phyloP scores from a whole-genome alignment of 257 asterid genomes.

The Solanum peruvianum region DNA sequence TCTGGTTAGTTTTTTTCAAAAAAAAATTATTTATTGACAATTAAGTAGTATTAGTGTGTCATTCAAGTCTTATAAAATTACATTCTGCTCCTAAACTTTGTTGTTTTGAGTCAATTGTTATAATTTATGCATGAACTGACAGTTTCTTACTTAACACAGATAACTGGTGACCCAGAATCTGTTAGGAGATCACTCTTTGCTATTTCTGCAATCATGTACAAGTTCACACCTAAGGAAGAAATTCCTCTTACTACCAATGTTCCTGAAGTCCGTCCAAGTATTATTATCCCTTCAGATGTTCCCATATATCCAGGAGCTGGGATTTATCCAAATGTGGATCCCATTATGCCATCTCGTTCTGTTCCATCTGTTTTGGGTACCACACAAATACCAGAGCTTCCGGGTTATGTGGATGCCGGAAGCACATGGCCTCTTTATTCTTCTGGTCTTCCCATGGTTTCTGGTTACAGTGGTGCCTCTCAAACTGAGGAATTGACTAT shows the following conservation, averaged over 20 bases:
- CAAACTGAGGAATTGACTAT: slow-evolving; percentile 54
- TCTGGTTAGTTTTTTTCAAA: slow-evolving; percentile 42
- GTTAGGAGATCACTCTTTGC: slow-evolving; percentile 85
- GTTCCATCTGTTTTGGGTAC: slow-evolving; percentile 59
- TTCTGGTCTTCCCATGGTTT: slow-evolving; percentile 64
- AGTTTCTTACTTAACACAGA: slow-evolving; percentile 27
- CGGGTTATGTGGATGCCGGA: slow-evolving; percentile 58
- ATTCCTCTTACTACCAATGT: slow-evolving; percentile 72
- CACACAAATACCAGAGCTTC: slow-evolving; percentile 46
- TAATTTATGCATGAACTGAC: neutral
- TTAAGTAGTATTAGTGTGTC: neutral
- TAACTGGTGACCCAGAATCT: slow-evolving; percentile 74
- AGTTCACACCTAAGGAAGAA: slow-evolving; percentile 70
- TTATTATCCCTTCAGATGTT: slow-evolving; percentile 82
- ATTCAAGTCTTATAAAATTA: neutral
- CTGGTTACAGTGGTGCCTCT: slow-evolving; percentile 54
- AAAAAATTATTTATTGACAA: neutral
- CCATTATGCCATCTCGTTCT: slow-evolving; percentile 38
- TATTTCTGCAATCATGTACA: slow-evolving; percentile 87
- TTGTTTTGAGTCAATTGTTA: neutral
- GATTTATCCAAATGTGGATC: slow-evolving; percentile 55
- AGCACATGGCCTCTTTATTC: slow-evolving; percentile 75
- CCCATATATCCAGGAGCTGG: slow-evolving; percentile 75
- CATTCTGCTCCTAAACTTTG: neutral
- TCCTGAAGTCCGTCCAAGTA: slow-evolving; percentile 67